A percentile compares a stretch with the other conserved stretches of the same genome.
phyloP scores from a whole-genome alignment of 176 grass and related monocot genomes.

The Carex cristatella region DNA sequence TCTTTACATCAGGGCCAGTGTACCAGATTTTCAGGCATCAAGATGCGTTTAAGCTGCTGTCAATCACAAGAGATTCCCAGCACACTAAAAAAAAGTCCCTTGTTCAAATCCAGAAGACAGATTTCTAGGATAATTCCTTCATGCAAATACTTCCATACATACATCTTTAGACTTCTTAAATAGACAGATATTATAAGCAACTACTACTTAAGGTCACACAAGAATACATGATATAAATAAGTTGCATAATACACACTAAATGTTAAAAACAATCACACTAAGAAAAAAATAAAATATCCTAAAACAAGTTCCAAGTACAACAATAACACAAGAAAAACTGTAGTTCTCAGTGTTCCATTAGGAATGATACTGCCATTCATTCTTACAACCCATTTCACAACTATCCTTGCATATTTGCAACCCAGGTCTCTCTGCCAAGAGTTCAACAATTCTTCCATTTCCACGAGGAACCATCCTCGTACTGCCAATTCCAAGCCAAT shows the following conservation, averaged over 20 bases:
- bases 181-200: neutral
- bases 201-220: neutral
- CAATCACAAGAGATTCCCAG: neutral
- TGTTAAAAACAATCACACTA: slow-evolving; percentile 5
- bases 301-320: slow-evolving; percentile 9
- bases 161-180: neutral
- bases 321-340: neutral
- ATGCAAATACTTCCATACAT: neutral
- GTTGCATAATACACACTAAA: neutral
- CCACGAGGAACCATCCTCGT: slow-evolving; percentile 41
- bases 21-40: neutral
- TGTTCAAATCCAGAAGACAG: neutral
- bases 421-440: slow-evolving; percentile 45
- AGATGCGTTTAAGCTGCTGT: neutral
- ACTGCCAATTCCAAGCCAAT: slow-evolving; percentile 86
- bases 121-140: neutral
- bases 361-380: slow-evolving; percentile 51
- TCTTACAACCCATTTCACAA: slow-evolving; percentile 80
- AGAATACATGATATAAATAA: neutral
- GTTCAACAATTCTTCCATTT: slow-evolving; percentile 34
- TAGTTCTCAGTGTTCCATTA: neutral
- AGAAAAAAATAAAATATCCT: neutral
- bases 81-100: neutral
- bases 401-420: slow-evolving; percentile 58
- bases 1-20: neutral